Base-by-base conservation (phyloP, 2,329 filamentous ascomycete genomes). In the Raffaelea deltoideospora region DNA sequence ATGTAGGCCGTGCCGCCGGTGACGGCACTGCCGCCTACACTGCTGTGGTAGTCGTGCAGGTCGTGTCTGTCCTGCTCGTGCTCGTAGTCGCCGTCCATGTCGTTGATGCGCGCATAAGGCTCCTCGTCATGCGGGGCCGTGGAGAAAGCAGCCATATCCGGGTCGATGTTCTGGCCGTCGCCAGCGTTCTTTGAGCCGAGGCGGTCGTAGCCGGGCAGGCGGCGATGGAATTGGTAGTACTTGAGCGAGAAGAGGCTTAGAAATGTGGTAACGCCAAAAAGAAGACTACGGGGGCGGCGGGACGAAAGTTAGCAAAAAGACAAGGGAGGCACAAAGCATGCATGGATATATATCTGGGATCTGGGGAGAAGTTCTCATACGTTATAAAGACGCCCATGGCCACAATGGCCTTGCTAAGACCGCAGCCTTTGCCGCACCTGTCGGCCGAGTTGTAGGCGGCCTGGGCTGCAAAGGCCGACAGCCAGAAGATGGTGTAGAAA, bases 131-230 rank as follows among this genome's bases (percentile, higher is more conserved):
- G 69, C n/a, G 72, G 71, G 13, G 70, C 71, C 54, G 74, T 76
- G 39, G 72, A 76, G 57, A 79, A 79, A 41, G 74, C 74, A 21
- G 74, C 73, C 60, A 78, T 78, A 54, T 79, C 74, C 1, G 75
- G 75, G 51, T 79, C 75, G 46, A 77, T 77, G 57, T 71, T 69
- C 46, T 61, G 55, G 41, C 41, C 46, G 44, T 30, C 31, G 32
- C 20, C 17, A n/a, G n/a, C n/a, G n/a, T n/a, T n/a, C 10, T 53
- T 55, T 41, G 50, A 50, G 41, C 52, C 51, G 35, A 61, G 55
- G 37, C 60, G 61, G 48, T 73, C 70, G 52, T 76, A 76, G 39
- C 74, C 74, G 2, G 75, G 75, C 14, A 78, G 63, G 38, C 57
- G 65, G 47, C 70, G 69, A 55, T 78, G 68, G 50, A 69, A 67